Base-by-base conservation (phyloP, 352 stramenopile genomes). In the Saprolegnia diclina region DNA sequence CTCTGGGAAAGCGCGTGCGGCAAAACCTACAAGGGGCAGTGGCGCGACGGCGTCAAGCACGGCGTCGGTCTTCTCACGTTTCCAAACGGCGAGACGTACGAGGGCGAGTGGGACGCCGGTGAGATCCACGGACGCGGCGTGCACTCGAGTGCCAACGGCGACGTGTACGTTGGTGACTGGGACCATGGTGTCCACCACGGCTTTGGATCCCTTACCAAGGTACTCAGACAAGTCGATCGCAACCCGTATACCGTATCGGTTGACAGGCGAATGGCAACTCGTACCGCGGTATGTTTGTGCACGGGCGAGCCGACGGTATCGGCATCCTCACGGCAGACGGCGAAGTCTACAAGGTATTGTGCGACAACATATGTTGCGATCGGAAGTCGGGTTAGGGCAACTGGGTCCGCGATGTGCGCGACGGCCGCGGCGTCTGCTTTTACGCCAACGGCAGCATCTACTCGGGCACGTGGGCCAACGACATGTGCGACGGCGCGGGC, bases 271-370 rank as follows among this genome's bases (percentile, higher is more conserved):
- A 83, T 46, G 85, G 83, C 18, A 83, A 90, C 62, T 72, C 72
- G 18, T 93, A 87, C 50, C 71, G 90, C 7, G 90, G 90, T 0
- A 73, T 74, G 26, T 94, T 83, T n/a, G 65, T 80, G 3, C 59
- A 84, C 37, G 86, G 89, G 9, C 64, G 78, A 5, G 82, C 87
- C 0, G 76, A 95, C 53, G 91, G 90, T 3, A 57, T 96, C 26
- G 91, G 92, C 9, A 77, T 88, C 6, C 54, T 97, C 18, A 91
- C 80, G 32, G 77, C 82, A 0, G 84, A 93, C 40, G 92, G 92
- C 6, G 90, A 97, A 72, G 76, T 90, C n/a, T 98, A 97, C 80
- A 93, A 96, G 71, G 82, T 65, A 56, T 55, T 84, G 54, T 80
- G 81, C 19, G 66, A 72, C n/a, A 78, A 79, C 38, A 71, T 50